phyloP scores from a whole-genome alignment of 768 basidiomycete genomes.

The Mycena rosella region DNA sequence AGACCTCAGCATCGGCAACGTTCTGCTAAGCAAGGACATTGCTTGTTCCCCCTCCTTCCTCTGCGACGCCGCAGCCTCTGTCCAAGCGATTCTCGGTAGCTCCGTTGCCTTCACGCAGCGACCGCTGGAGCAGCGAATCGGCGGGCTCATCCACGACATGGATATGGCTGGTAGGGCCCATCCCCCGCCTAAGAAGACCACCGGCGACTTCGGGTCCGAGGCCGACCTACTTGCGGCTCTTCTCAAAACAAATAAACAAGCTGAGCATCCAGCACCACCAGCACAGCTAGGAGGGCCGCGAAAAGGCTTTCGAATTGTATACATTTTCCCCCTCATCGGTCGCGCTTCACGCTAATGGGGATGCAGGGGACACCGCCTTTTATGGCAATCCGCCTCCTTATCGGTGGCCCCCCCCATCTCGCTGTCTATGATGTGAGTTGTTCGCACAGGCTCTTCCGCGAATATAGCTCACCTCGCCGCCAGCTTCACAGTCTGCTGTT shows the following conservation, averaged over 20 bases:
- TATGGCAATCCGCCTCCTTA: conserved; percentile 21
- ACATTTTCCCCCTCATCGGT: neutral
- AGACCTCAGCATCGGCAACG: conserved; percentile 26
- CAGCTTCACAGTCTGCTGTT: conserved; percentile 20
- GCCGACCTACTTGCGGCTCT: neutral
- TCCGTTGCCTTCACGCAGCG: conserved; percentile 18
- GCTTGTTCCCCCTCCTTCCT: conserved; percentile 10
- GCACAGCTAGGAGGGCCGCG: neutral
- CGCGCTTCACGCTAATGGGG: conserved; percentile 21
- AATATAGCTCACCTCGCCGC: conserved; percentile 12
- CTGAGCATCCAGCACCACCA: neutral
- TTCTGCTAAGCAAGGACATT: conserved; percentile 10
- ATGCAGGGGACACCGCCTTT: conserved; percentile 27
- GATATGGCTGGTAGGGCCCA: conserved; percentile 22
- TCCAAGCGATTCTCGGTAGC: neutral
- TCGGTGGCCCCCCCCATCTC: conserved; percentile 7
- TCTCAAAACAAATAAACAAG: neutral
- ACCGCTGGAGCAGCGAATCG: conserved; percentile 11
- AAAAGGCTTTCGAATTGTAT: conserved; percentile 22
- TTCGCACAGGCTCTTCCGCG: conserved; percentile 10
- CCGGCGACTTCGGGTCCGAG: neutral
- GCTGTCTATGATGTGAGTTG: conserved; percentile 20
- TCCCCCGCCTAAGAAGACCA: neutral
- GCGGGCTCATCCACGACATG: conserved; percentile 19
- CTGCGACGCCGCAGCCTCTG: conserved; percentile 23